Evolutionary conservation across 495 filamentous ascomycete species (phyloP), one percentile per base, ranked within the genome.

Genomic region (Astrothelium macrocarpum): DNA sequence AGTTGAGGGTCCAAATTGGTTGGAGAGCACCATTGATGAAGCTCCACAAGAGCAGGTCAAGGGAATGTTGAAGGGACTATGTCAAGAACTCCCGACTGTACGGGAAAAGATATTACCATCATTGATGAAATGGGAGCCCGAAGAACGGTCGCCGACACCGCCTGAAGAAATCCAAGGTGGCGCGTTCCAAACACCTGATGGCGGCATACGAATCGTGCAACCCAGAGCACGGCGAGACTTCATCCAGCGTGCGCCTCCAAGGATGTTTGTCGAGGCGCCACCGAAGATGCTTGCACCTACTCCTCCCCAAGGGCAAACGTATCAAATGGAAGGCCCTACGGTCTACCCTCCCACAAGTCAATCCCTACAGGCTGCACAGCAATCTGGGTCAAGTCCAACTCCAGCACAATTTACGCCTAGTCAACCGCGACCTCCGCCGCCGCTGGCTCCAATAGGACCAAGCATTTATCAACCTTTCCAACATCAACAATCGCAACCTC

Each of bases 81-180:
- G 49, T 56, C n/a, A 29, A 26, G 49, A 56, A 25, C 5, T 56
- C 9, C 49, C 49, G 29, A 5, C 49, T 16, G 25, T 16, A 29
- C 49, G 29, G 4, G 23, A 56, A 16, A 56, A 56, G 23, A 11
- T 56, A 25, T 28, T 56, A 9, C 49, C 49, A 16, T 11, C 16
- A 20, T 56, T 56, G 49, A 56, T 56, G 49, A 56, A 29, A 56
- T 56, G 49, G 49, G 49, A 56, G 25, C 49, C 49, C 2, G 23
- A 56, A 56, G 49, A 56, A 29, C n/a, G 49, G 20, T 56, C 49
- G 25, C 49, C 49, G 16, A 56, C 49, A n/a, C 49, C 49, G 29
- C 49, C 49, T 9, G 49, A 56, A 29, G 49, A 56, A 29, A 25
- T 56, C 25, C 49, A 56, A 11, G 49, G 4, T 16, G 25, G 49